Base-by-base conservation (phyloP, 2,329 filamentous ascomycete species). In the Cephalotrichum gorgonifer region DNA sequence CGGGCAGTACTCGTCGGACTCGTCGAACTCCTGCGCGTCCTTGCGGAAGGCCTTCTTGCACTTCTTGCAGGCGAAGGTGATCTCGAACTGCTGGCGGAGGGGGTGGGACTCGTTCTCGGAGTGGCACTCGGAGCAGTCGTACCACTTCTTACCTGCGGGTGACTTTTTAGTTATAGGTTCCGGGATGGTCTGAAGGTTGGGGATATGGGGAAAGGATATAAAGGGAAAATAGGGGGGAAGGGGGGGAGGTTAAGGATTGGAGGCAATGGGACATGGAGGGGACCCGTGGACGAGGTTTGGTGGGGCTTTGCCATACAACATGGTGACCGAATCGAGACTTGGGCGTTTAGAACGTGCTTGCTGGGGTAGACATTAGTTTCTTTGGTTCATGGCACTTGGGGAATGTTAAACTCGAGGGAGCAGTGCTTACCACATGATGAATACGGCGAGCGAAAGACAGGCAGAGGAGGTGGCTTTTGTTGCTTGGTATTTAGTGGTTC, bases 11-110 rank as follows among this genome's bases (percentile, higher is more conserved):
- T 98, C 94, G 71, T 98, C 93, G 64, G 87, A 85, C 58, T 98
- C 93, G 58, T 98, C 93, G 59, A 95, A 96, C 64, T 95, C 87
- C 55, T 80, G 72, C 43, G 85, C 85, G 60, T 98, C 88, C 65
- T 97, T 98, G 57, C 93, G 85, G 74, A 98, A 98, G 68, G 85
- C 90, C 70, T 98, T 98, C 58, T 86, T 90, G 81, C 93, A 98
- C 73, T 98, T 98, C 61, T 98, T 98, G 79, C 93, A 98, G 47
- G 88, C 88, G 62, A 98, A 97, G 33, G 74, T 79, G 88, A 98
- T 95, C 62, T 98, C 93, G 58, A 83, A 76, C 55, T 74, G 76
- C 68, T 95, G 86, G 48, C 79, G 69, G 22, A 98, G 81, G 33
- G 77, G 69, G 65, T 97, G 93, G 53, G 73, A 69, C 66, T 94